These are phyloP conservation scores for Cystobasidiaceae sp. DNA, from an alignment of 1,284 basidiomycete genomes.

Conservation along the genomic window DNA sequence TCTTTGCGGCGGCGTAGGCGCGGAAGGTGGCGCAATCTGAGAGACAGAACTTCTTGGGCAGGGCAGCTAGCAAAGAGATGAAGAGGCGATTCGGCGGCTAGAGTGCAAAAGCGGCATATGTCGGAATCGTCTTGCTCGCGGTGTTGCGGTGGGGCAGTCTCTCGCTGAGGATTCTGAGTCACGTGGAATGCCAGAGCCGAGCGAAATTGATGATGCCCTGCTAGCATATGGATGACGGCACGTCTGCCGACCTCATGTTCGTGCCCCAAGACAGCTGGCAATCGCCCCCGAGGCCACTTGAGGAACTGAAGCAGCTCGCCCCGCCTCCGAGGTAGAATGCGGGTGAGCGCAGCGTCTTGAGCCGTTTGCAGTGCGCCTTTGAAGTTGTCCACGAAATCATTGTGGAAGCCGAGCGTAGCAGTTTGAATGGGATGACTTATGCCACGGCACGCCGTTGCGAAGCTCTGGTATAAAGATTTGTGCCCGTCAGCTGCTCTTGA, in stretches of 20 bases:
- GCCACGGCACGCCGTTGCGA: not conserved
- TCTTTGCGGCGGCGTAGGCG: no score
- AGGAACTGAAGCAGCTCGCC: not conserved
- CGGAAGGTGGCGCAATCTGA: not conserved
- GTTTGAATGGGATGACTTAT: not conserved
- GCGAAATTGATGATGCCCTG: not conserved
- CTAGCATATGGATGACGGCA: not conserved
- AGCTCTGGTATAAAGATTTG: not conserved
- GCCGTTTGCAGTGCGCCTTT: not conserved
- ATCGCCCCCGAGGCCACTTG: not conserved
- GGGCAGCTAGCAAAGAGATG: not conserved
- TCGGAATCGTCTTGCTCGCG: no score
- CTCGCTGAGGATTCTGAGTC: no score
- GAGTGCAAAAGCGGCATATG: not conserved
- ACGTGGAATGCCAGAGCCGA: not conserved
- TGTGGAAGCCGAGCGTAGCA: not conserved
- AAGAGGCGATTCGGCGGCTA: not conserved
- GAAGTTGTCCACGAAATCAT: not conserved
- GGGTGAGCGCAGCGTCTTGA: not conserved
- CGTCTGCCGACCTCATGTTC: not conserved
- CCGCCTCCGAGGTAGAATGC: not conserved
- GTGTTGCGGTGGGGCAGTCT: no score
- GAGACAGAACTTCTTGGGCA: not conserved
- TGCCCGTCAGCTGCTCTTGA: not conserved
- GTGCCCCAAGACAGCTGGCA: not conserved